A percentile compares a stretch with the other conserved stretches of the same genome.
Conservation (phyloP, 1,139 yeast species). For the Pichia sp. region DNA sequence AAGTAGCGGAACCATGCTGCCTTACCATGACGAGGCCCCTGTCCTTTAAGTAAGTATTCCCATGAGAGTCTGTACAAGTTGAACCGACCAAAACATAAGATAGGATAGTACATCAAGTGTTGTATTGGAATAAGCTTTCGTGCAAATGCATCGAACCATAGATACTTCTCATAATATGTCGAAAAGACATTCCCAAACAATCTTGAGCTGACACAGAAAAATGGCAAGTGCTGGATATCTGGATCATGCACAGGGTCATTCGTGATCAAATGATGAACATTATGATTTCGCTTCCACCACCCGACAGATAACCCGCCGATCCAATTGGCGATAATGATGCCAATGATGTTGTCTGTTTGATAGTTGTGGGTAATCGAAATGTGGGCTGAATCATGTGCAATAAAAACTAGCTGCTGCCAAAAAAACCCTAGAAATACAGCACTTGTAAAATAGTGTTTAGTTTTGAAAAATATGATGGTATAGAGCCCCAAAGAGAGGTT, state of each 20-base stretch:
- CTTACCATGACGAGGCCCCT: slow-evolving; percentile 74
- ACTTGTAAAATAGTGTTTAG: slow-evolving; percentile 47
- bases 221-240: slow-evolving; percentile 88
- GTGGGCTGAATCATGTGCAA: slow-evolving; percentile 90
- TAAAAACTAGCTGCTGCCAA: slow-evolving; percentile 88
- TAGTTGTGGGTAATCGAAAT: slow-evolving; percentile 77
- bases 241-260: slow-evolving; percentile 94
- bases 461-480: slow-evolving; percentile 47
- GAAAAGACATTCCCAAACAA: slow-evolving; percentile 67
- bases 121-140: slow-evolving; percentile 57
- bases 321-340: slow-evolving; percentile 70
- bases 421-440: slow-evolving; percentile 68
- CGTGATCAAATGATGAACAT: slow-evolving; percentile 82
- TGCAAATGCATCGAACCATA: slow-evolving; percentile 68
- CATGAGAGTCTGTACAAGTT: slow-evolving; percentile 79
- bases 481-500: slow-evolving; percentile 50
- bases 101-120: slow-evolving; percentile 69
- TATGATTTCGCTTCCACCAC: slow-evolving; percentile 94
- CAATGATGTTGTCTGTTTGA: slow-evolving; percentile 70
- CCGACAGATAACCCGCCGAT: slow-evolving; percentile 86
- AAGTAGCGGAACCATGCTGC: slow-evolving; percentile 85
- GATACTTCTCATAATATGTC: slow-evolving; percentile 66
- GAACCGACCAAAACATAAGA: slow-evolving; percentile 78
- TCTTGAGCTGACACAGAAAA: slow-evolving; percentile 77
- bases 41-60: slow-evolving; percentile 65